These are phyloP conservation scores for Platanthera zijinensis DNA, from an alignment of 106 monocot species.

Conservation along the genomic window DNA sequence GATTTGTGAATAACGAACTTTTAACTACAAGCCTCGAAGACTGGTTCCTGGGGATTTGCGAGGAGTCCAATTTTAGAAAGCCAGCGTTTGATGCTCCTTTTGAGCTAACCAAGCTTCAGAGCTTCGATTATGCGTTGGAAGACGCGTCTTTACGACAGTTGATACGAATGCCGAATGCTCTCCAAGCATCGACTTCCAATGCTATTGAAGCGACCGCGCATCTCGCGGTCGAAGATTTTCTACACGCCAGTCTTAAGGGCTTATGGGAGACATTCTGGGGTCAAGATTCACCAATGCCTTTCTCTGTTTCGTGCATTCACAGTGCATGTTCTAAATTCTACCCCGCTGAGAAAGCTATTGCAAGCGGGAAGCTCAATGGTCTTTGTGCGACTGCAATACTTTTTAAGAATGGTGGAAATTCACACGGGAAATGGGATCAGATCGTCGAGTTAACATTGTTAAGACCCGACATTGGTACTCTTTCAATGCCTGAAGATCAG, in stretches of 20 bases:
- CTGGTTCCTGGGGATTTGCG: conserved; percentile 60
- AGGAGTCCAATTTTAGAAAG: conserved; percentile 36
- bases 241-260: conserved; percentile 86
- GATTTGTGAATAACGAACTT: conserved; percentile 82
- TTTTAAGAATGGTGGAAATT: conserved; percentile 39
- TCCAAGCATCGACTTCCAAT: conserved; percentile 80
- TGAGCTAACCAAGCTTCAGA: conserved; percentile 72
- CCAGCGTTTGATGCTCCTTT: conserved; percentile 80
- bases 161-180: conserved; percentile 94
- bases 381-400: conserved; percentile 81
- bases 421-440: conserved; percentile 86
- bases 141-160: conserved; percentile 76
- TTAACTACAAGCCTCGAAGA: conserved; percentile 68
- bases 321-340: conserved; percentile 82
- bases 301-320: conserved; percentile 85
- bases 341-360: conserved; percentile 93
- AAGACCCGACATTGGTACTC: conserved; percentile 74
- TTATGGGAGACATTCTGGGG: conserved; percentile 96
- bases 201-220: conserved; percentile 79
- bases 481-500: conserved; percentile 27
- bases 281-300: conserved; percentile 57
- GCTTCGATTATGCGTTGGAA: conserved; percentile 95
- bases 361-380: conserved; percentile 70
- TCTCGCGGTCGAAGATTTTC: conserved; percentile 94
- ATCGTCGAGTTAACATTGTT: conserved; percentile 77